These are phyloP conservation scores for Graphilbum sp. DNA, from an alignment of 2,329 filamentous ascomycete species.

Conservation along the genomic window DNA sequence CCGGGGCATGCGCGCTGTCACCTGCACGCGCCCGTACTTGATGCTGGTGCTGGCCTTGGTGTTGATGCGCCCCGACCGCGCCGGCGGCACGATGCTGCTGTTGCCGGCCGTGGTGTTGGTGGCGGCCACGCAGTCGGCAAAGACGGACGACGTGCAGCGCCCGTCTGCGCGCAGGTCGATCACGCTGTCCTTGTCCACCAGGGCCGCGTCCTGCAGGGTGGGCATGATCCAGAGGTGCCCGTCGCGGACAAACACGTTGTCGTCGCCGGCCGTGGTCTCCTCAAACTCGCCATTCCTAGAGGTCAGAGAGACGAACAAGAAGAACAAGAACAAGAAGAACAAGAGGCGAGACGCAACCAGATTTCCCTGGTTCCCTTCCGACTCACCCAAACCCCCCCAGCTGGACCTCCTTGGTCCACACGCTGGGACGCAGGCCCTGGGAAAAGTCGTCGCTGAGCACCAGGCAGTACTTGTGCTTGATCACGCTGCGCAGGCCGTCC, in stretches of 20 bases:
- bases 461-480: slow-evolving; percentile 57
- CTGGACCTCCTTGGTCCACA: slow-evolving; percentile 63
- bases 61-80: slow-evolving; percentile 63
- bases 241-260: slow-evolving; percentile 59
- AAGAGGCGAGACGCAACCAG: too few species aligned
- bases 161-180: slow-evolving; percentile 52
- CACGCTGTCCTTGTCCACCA: slow-evolving; percentile 48
- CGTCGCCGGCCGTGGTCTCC: slow-evolving; percentile 51
- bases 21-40: slow-evolving; percentile 69
- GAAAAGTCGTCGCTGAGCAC: slow-evolving; percentile 52
- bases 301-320: not conserved
- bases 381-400: slow-evolving; percentile 61
- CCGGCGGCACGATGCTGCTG: slow-evolving; percentile 59
- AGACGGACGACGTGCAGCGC: slow-evolving; percentile 47
- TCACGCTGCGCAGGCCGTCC: slow-evolving; percentile 55
- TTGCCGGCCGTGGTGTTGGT: slow-evolving; percentile 60
- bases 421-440: slow-evolving; percentile 34
- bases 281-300: slow-evolving; percentile 66
- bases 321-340: too few species aligned
- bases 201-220: slow-evolving; percentile 52
- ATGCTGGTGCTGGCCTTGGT: slow-evolving; percentile 55
- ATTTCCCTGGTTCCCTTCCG: too few species aligned
- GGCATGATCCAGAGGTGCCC: slow-evolving; percentile 60
- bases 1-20: slow-evolving; percentile 55
- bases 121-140: slow-evolving; percentile 45